Percentiles rank a stretch among this genome's conserved stretches.
Conservation (phyloP, 164 flowering plant genomes). For the Kalanchoe fedtschenkoi region DNA sequence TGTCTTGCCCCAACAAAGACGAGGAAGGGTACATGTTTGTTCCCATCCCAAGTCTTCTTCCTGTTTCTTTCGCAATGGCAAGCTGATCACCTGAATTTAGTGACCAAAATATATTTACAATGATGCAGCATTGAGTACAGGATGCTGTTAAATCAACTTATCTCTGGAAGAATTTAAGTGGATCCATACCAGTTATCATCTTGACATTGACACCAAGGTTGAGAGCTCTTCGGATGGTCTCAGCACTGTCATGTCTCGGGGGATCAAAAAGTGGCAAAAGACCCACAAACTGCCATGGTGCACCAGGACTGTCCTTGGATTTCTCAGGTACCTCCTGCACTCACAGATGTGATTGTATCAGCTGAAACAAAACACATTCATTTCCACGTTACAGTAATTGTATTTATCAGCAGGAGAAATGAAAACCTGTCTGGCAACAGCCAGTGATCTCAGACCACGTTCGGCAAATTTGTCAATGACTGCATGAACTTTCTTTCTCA, state of each 20-base stretch:
- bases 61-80: conserved; percentile 73
- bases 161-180: not conserved
- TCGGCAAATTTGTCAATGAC: conserved; percentile 62
- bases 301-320: conserved; percentile 48
- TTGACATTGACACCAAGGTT: conserved; percentile 77
- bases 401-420: not conserved
- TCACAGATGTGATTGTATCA: too few species aligned
- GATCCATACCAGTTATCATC: conserved; percentile 61
- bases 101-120: not conserved
- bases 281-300: conserved; percentile 73
- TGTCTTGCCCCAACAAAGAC: conserved; percentile 52
- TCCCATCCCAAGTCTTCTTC: conserved; percentile 74
- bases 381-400: not conserved
- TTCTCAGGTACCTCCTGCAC: conserved; percentile 54
- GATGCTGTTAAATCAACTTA: too few species aligned
- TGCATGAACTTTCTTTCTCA: conserved; percentile 38
- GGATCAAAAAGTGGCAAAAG: conserved; percentile 65
- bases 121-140: too few species aligned
- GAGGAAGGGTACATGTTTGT: conserved; percentile 74
- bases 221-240: conserved; percentile 69
- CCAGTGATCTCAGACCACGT: conserved; percentile 66
- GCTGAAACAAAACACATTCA: not conserved
- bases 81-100: conserved; percentile 64
- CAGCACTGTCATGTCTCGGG: conserved; percentile 80
- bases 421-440: conserved; percentile 55